Evolutionary conservation across 2,329 filamentous ascomycete species (phyloP).

Genomic region (Colletotrichum eleusines): DNA sequence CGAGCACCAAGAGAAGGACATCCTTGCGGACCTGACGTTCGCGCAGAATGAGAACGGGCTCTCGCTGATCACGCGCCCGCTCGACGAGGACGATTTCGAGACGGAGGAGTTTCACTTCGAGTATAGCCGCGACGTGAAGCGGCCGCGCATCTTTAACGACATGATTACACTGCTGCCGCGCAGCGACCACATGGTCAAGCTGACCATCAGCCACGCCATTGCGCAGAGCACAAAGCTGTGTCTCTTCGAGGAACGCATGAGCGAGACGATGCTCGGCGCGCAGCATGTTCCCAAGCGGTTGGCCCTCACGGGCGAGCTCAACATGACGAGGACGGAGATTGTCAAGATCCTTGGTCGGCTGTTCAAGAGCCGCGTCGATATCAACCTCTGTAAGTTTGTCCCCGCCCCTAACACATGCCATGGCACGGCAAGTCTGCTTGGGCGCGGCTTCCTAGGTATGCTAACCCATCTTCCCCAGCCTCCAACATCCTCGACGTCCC

Average conservation of each 20-base stretch:
- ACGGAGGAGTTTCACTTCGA: slow-evolving; percentile 99
- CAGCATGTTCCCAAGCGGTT: slow-evolving; percentile 92
- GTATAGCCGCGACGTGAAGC: slow-evolving; percentile 87
- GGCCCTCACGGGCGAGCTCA: slow-evolving; percentile 88
- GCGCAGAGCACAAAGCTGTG: slow-evolving; percentile 96
- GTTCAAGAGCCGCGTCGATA: slow-evolving; percentile 95
- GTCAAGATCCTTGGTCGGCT: slow-evolving; percentile 90
- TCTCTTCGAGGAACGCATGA: slow-evolving; percentile 97
- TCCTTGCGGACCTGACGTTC: slow-evolving; percentile 94
- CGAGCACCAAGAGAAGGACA: slow-evolving; percentile 94
- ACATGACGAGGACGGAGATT: slow-evolving; percentile 92
- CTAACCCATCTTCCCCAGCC: slow-evolving; percentile 61
- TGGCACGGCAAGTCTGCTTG: background rate
- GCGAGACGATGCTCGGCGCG: slow-evolving; percentile 90
- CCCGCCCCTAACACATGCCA: background rate
- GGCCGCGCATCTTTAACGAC: slow-evolving; percentile 96
- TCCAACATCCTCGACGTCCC: slow-evolving; percentile 96
- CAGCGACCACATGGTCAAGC: slow-evolving; percentile 97
- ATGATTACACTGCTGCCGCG: slow-evolving; percentile 97
- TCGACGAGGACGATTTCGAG: slow-evolving; percentile 92
- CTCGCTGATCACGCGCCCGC: slow-evolving; percentile 80
- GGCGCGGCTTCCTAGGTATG: background rate
- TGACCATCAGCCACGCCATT: slow-evolving; percentile 97
- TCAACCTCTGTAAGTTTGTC: slow-evolving; percentile 86
- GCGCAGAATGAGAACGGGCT: slow-evolving; percentile 74